Percentiles rank a stretch among this genome's conserved stretches.
Conservation (phyloP, 805 yeast genomes). For the Candida krabiensis region DNA sequence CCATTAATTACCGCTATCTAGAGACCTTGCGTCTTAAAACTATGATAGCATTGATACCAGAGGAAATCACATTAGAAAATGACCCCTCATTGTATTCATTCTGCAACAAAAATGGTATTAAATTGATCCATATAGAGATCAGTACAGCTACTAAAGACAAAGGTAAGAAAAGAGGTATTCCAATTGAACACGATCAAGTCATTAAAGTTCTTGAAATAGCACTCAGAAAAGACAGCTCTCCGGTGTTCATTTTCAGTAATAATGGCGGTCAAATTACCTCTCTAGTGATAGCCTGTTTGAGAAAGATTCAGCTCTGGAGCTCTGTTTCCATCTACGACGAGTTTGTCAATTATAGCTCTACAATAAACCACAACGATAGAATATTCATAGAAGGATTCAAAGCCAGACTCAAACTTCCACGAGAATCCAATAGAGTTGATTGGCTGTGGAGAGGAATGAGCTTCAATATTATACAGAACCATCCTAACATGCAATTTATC, state of each 20-base stretch:
- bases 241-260: slow-evolving; percentile 80
- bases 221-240: slow-evolving; percentile 58
- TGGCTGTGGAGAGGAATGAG: slow-evolving; percentile 73
- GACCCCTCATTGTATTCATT: slow-evolving; percentile 54
- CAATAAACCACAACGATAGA: slow-evolving; percentile 79
- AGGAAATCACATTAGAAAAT: slow-evolving; percentile 55
- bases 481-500: slow-evolving; percentile 46
- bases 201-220: slow-evolving; percentile 59
- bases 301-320: slow-evolving; percentile 87
- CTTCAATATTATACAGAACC: slow-evolving; percentile 53
- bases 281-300: slow-evolving; percentile 78
- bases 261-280: slow-evolving; percentile 90
- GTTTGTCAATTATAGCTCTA: slow-evolving; percentile 72
- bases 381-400: slow-evolving; percentile 78
- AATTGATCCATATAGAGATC: slow-evolving; percentile 65
- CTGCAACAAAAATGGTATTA: slow-evolving; percentile 54
- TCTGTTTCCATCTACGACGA: slow-evolving; percentile 85
- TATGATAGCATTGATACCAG: slow-evolving; percentile 78
- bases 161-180: slow-evolving; percentile 81
- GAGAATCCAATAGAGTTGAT: slow-evolving; percentile 41
- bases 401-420: slow-evolving; percentile 59
- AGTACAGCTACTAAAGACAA: slow-evolving; percentile 62
- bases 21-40: slow-evolving; percentile 64
- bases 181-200: slow-evolving; percentile 67
- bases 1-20: slow-evolving; percentile 67